phyloP scores from a whole-genome alignment of 202 grass and related monocot species.

The Schoenoplectus tabernaemontani region DNA sequence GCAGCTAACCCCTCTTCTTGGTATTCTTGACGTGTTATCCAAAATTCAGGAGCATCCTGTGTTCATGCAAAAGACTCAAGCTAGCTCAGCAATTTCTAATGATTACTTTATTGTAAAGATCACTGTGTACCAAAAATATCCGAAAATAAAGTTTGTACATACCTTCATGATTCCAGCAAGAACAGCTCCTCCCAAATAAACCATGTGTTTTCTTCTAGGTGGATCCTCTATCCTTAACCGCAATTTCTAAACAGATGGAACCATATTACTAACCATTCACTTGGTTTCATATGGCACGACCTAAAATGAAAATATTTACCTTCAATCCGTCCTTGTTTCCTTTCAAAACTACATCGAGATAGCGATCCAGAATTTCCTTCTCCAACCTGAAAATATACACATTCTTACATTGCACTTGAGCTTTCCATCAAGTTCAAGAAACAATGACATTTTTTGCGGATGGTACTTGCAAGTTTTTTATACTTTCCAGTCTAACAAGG shows the following conservation, averaged over 20 bases:
- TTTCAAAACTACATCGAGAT: constrained; percentile 84
- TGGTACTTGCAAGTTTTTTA: not conserved
- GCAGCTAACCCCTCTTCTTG: constrained; percentile 73
- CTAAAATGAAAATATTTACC: constrained; percentile 32
- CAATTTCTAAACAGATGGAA: constrained; percentile 51
- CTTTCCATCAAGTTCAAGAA: not conserved
- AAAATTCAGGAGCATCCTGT: constrained; percentile 93
- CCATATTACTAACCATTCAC: not conserved
- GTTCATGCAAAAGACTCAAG: too few species aligned
- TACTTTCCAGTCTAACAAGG: not conserved
- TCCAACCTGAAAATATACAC: constrained; percentile 46
- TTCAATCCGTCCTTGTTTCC: constrained; percentile 93
- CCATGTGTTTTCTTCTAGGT: constrained; percentile 95
- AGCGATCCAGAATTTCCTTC: constrained; percentile 91
- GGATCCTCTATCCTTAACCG: constrained; percentile 88
- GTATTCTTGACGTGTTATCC: constrained; percentile 87
- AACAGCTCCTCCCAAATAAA: constrained; percentile 85
- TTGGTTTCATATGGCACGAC: not conserved
- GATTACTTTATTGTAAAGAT: not conserved
- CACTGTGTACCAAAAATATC: not conserved
- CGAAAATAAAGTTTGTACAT: too few species aligned
- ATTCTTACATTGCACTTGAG: constrained; percentile 15
- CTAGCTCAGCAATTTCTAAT: not conserved
- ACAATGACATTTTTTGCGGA: not conserved
- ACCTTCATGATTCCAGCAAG: constrained; percentile 99